Conservation (phyloP, 495 filamentous ascomycete species). For the Neohortaea acidophila region DNA sequence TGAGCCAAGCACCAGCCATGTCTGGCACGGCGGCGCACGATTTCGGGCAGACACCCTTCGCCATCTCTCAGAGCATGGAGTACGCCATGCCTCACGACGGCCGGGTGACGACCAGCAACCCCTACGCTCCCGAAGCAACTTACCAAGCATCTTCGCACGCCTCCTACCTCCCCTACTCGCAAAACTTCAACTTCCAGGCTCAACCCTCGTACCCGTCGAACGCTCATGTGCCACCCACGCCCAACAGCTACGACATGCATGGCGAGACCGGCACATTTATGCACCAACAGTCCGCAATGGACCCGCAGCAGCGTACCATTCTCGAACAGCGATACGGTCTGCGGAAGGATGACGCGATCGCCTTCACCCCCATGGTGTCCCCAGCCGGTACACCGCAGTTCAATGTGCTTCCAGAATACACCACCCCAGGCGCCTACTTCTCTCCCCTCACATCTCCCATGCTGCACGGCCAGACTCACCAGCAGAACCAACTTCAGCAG, state of each 20-base stretch:
- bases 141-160: conserved; percentile 11
- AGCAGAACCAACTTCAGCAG: conserved; percentile 10
- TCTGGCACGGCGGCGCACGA: conserved; percentile 6
- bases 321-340: conserved; percentile 55
- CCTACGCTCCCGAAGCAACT: conserved; percentile 7
- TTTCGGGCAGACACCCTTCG: conserved; percentile 11
- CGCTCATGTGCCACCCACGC: conserved; percentile 64
- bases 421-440: conserved; percentile 76
- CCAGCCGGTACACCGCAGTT: conserved; percentile 89
- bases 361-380: conserved; percentile 88
- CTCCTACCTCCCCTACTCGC: neutral
- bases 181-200: conserved; percentile 5
- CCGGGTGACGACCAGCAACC: conserved; percentile 3
- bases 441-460: conserved; percentile 89
- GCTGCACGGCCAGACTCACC: conserved; percentile 56
- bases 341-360: conserved; percentile 72
- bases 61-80: conserved; percentile 4
- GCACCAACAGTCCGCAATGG: conserved; percentile 44
- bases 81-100: neutral
- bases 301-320: conserved; percentile 46
- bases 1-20: neutral
- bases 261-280: conserved; percentile 40
- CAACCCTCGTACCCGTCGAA: neutral
- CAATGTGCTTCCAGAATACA: conserved; percentile 59
- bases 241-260: conserved; percentile 82